Evolutionary conservation across 192 early-diverging fungal species (phyloP).

Genomic region (Entomortierella lignicola): DNA sequence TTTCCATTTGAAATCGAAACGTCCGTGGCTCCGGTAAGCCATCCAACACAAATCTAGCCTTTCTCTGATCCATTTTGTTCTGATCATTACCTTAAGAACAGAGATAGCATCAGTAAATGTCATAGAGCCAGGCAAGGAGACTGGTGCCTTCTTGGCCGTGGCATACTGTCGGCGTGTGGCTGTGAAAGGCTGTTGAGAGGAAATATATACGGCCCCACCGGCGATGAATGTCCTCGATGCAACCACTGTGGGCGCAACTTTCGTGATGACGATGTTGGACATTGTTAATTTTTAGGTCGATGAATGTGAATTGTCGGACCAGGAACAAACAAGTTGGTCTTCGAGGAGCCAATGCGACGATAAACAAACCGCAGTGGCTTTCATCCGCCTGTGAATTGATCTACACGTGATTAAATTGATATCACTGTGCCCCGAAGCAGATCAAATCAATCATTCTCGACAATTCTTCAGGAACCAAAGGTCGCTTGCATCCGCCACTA

Average conservation of each 20-base stretch:
- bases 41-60: no score
- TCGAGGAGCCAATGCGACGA: neutral
- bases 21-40: no score
- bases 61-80: no score
- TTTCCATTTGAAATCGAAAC: no score
- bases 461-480: conserved; percentile 4
- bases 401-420: neutral
- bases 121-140: conserved; percentile 37
- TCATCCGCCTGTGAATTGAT: neutral
- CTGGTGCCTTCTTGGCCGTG: conserved; percentile 35
- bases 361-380: conserved; percentile 24
- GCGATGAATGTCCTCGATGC: conserved; percentile 21
- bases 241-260: conserved; percentile 1
- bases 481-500: neutral
- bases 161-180: conserved; percentile 36
- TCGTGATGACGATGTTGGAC: conserved; percentile 26
- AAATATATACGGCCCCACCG: conserved; percentile 19
- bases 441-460: neutral
- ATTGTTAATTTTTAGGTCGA: conserved; percentile 9
- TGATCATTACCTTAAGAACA: conserved; percentile 55
- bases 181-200: conserved; percentile 6
- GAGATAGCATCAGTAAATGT: conserved; percentile 52
- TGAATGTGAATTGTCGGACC: conserved; percentile 7
- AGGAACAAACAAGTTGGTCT: neutral
- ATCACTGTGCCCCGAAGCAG: neutral